A percentile compares a stretch with the other conserved stretches of the same genome.
Evolutionary conservation across 2,329 filamentous ascomycete species (phyloP).

Genomic region (Clathrospora elynae): DNA sequence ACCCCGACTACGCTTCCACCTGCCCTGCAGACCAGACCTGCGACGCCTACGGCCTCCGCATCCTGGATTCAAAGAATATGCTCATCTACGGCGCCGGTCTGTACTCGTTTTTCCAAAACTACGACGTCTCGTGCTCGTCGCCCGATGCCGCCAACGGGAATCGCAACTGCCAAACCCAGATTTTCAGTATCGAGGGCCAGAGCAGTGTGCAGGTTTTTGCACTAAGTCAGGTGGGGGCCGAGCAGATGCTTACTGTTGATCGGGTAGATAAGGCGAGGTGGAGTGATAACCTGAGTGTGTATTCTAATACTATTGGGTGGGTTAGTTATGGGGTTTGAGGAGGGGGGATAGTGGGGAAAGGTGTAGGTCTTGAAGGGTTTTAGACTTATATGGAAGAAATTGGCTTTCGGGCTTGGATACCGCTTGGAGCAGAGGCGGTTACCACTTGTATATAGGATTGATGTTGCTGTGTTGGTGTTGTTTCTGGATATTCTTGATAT

Average conservation of each 20-base stretch:
- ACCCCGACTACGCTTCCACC: constrained; percentile 68
- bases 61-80: constrained; percentile 63
- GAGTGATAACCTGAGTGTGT: constrained; percentile 54
- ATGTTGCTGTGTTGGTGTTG: no score
- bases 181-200: constrained; percentile 56
- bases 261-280: constrained; percentile 52
- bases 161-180: constrained; percentile 56
- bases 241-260: constrained; percentile 55
- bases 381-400: no score
- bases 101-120: constrained; percentile 73
- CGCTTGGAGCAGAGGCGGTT: no score
- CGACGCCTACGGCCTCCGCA: constrained; percentile 66
- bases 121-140: constrained; percentile 51
- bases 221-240: constrained; percentile 55
- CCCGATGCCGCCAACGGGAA: constrained; percentile 37
- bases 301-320: constrained; percentile 43
- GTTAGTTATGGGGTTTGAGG: constrained; percentile 41
- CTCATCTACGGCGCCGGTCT: constrained; percentile 68
- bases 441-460: no score
- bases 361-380: no score
- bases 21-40: constrained; percentile 31
- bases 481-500: no score
- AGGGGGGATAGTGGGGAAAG: not conserved
- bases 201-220: constrained; percentile 52
- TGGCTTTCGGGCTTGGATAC: no score